Conservation (phyloP, 2,329 filamentous ascomycete genomes). For the Venturiaceae sp. region DNA sequence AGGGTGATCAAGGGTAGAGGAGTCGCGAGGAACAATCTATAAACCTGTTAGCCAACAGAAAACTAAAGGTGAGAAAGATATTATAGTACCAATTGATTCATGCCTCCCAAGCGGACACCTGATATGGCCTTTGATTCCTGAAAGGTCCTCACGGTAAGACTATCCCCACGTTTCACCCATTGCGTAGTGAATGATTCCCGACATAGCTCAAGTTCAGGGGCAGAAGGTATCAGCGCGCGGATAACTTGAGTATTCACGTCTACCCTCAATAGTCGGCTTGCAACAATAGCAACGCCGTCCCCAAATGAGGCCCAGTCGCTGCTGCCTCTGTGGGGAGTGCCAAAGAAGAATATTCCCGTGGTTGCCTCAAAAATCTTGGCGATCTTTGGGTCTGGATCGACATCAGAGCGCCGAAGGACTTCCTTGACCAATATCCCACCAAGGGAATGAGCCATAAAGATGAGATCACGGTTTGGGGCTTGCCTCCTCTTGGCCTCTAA, state of each 20-base stretch:
- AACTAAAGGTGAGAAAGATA: too few relatives aligned
- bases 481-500: not conserved
- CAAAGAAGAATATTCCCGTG: not conserved
- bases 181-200: not conserved
- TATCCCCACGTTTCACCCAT: not conserved
- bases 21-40: not conserved
- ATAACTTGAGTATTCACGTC: not conserved
- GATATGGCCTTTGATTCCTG: not conserved
- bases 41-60: not conserved
- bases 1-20: not conserved
- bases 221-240: not conserved
- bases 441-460: not conserved
- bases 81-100: not conserved
- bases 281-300: not conserved
- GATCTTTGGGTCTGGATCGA: not conserved
- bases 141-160: too few relatives aligned
- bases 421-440: not conserved
- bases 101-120: not conserved
- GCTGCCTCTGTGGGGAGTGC: not conserved
- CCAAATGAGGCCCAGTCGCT: not conserved
- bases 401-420: not conserved
- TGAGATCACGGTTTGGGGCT: not conserved
- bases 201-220: not conserved
- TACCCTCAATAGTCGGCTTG: not conserved
- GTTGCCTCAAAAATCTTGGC: not conserved